These are phyloP conservation scores for Trichophyton benhamiae DNA, from an alignment of 2,329 filamentous ascomycete genomes.

Conservation along the genomic window DNA sequence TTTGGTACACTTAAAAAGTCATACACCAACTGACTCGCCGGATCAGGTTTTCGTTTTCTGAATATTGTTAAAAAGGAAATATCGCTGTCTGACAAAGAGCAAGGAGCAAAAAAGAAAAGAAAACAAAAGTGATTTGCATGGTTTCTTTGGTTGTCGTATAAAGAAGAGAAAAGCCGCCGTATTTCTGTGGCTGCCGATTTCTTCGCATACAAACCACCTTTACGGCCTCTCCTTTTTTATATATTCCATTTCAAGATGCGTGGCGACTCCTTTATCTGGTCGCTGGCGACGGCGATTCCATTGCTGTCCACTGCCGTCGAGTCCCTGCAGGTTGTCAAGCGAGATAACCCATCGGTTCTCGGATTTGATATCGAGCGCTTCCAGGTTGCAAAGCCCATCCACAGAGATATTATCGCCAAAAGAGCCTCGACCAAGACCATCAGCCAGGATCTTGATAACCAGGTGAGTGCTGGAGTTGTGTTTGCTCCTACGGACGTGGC, in stretches of 20 bases:
- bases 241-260: not conserved
- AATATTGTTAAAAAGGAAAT: not conserved
- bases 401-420: constrained; percentile 37
- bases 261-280: not conserved
- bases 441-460: constrained; percentile 41
- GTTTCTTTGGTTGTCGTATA: not conserved
- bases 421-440: constrained; percentile 29
- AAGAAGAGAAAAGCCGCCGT: not conserved
- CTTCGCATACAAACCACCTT: not conserved
- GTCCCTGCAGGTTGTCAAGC: constrained; percentile 22
- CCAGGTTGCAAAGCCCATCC: constrained; percentile 34
- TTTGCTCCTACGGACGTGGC: too few relatives aligned
- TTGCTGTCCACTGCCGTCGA: constrained; percentile 2
- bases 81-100: not conserved
- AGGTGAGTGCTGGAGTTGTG: constrained; percentile 24
- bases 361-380: constrained; percentile 41
- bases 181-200: not conserved
- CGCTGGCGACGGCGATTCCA: not conserved
- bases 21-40: not conserved
- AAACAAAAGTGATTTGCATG: not conserved
- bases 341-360: constrained; percentile 35
- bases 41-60: not conserved
- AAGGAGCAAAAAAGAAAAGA: too few relatives aligned
- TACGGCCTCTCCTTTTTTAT: too few relatives aligned
- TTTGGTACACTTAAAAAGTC: not conserved